phyloP scores from a whole-genome alignment of 148 eudicot genomes.

The Chenopodium album region DNA sequence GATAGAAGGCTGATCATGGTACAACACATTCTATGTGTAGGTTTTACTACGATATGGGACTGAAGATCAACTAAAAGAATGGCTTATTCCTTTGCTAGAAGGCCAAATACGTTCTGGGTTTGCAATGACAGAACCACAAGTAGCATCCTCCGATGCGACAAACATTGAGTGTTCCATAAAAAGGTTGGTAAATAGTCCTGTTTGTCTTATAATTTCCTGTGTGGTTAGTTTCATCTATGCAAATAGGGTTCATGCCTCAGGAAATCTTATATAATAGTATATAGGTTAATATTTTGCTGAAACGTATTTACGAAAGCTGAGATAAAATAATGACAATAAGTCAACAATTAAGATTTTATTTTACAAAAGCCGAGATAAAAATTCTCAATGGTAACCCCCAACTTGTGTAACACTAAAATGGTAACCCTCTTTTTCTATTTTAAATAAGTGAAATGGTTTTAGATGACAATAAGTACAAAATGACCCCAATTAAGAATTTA shows the following conservation, averaged over 20 bases:
- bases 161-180: conserved; percentile 91
- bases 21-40: conserved; percentile 32
- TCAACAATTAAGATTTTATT: no score
- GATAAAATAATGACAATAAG: no score
- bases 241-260: not conserved
- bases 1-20: conserved; percentile 1
- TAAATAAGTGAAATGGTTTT: no score
- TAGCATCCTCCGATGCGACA: conserved; percentile 98
- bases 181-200: conserved; percentile 42
- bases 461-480: no score
- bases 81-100: conserved; percentile 92
- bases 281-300: not conserved
- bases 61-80: conserved; percentile 75
- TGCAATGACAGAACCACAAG: conserved; percentile 99
- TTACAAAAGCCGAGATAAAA: no score
- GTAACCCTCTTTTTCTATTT: no score
- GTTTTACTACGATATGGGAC: conserved; percentile 89
- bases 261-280: not conserved
- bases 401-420: no score
- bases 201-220: not conserved
- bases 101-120: conserved; percentile 92
- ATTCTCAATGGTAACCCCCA: no score
- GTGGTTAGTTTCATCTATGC: not conserved
- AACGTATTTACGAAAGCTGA: no score
- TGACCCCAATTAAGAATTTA: no score